A percentile compares a stretch with the other conserved stretches of the same genome.
These are phyloP conservation scores for Lentithecium fluviatile DNA, from an alignment of 495 filamentous ascomycete genomes.

Conservation along the genomic window DNA sequence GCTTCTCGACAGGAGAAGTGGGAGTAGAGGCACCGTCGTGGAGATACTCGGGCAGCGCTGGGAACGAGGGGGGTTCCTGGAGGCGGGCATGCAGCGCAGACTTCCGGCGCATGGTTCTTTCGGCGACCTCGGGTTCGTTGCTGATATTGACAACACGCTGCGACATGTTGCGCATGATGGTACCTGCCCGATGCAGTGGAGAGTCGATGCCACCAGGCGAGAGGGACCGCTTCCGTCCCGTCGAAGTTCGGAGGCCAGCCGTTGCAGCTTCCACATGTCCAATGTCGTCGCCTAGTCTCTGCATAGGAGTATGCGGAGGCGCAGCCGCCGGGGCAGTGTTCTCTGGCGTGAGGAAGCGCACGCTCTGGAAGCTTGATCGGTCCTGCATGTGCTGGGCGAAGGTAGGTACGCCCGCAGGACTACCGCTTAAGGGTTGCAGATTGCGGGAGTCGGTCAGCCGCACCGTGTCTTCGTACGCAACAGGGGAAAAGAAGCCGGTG, in stretches of 20 bases:
- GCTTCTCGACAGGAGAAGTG: constrained; percentile 50
- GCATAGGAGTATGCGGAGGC: constrained; percentile 41
- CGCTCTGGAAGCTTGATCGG: constrained; percentile 62
- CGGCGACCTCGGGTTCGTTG: constrained; percentile 78
- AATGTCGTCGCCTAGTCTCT: constrained; percentile 63
- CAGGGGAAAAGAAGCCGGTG: constrained; percentile 54
- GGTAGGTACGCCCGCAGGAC: constrained; percentile 41
- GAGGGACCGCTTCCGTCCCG: constrained; percentile 56
- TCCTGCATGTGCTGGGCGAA: constrained; percentile 48
- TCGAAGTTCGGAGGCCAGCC: constrained; percentile 38
- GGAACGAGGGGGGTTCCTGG: constrained; percentile 58
- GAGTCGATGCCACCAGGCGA: constrained; percentile 67
- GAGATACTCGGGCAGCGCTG: constrained; percentile 55
- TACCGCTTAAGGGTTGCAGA: constrained; percentile 39
- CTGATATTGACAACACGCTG: constrained; percentile 97
- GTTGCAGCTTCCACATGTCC: constrained; percentile 54
- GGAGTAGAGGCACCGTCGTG: constrained; percentile 55
- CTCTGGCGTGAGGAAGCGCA: constrained; percentile 45
- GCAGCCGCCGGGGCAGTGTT: constrained; percentile 15
- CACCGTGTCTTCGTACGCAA: constrained; percentile 60
- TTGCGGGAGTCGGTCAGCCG: constrained; percentile 43
- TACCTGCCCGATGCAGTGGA: constrained; percentile 74
- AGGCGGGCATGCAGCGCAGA: constrained; percentile 56
- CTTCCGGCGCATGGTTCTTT: constrained; percentile 69
- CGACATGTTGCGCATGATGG: constrained; percentile 94